Base-by-base conservation (phyloP, 768 basidiomycete species). In the Lactarius vividus region DNA sequence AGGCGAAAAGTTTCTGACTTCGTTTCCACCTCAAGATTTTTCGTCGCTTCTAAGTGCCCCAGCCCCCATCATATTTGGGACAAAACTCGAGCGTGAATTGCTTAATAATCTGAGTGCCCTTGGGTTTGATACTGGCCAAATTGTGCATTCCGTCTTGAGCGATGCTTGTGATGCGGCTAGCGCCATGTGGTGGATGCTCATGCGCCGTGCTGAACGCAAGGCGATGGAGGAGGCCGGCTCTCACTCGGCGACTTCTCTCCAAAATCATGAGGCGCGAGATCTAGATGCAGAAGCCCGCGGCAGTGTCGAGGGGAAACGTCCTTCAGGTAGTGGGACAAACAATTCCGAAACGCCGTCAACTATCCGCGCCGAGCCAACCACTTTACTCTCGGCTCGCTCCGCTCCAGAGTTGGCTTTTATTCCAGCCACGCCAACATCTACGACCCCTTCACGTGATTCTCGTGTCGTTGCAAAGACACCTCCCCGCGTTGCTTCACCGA, bases 171-270 rank as follows among this genome's bases (percentile, higher is more conserved):
- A 99, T 76, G 84, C 91, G 0, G 84, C 91, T 15, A 90, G 94
- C 10, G 93, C 96, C 1, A 77, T 93, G 9, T 99, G 96, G 96
- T 99, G 97, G 97, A 92, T 96, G 84, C 79, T 98, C 57, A 89
- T 87, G 75, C 85, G 87, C 74, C 95, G 88, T 72, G 84, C 86
- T 23, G 94, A 83, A 85, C 80, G 86, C 77, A 83, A 81, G 54
- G 80, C 80, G 11, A 31, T 81, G 26, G 80, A 78, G 53, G 81
- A 82, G 46, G 77, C 57, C 8, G 23, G 68, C 68, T 53, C 57
- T 28, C 65, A 35, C 68, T 42, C 55, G 44, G 31, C 54, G 58
- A n/a, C 46, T 64, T 31, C 65, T 67, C 57, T 60, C 53, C 54
- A 39, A 54, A 42, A 57, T 56, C 57, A 60, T 39, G 44, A 59